phyloP scores from a whole-genome alignment of 2,329 filamentous ascomycete species.

The Ceratocystis variospora region DNA sequence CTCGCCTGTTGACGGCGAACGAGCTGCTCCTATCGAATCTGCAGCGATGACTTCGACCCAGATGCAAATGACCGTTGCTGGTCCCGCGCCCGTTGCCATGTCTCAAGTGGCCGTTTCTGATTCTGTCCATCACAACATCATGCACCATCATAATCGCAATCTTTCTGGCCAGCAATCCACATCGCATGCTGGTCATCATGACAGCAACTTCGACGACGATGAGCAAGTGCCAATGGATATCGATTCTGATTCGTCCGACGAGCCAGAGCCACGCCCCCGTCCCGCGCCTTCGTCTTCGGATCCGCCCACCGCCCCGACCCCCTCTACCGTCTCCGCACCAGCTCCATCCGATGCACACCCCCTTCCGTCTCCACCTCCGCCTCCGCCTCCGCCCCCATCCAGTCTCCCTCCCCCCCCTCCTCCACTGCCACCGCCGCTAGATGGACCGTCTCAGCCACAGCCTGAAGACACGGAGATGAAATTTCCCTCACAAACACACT shows the following conservation, averaged over 20 bases:
- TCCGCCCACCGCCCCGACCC: not conserved
- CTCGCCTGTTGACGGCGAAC: slow-evolving; percentile 14
- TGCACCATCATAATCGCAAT: not conserved
- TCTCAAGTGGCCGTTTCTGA: slow-evolving; percentile 12
- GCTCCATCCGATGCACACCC: not conserved
- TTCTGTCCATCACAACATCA: slow-evolving; percentile 3
- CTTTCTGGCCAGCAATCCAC: not conserved
- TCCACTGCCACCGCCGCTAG: not conserved
- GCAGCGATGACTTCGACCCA: slow-evolving; percentile 20
- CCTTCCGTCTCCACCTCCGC: not conserved
- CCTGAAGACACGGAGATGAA: not conserved
- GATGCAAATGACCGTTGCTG: slow-evolving; percentile 17
- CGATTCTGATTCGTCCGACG: slow-evolving; percentile 10
- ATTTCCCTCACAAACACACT: not conserved
- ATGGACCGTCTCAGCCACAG: not conserved
- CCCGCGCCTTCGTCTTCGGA: not conserved
- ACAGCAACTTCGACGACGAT: slow-evolving; percentile 5
- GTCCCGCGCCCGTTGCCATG: slow-evolving; percentile 15
- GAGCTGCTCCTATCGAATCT: slow-evolving; percentile 13
- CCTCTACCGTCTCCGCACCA: not conserved
- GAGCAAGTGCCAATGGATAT: slow-evolving; percentile 18
- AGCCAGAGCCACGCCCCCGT: not conserved
- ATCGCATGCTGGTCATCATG: not conserved
- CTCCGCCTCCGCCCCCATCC: not conserved
- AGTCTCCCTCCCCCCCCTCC: not conserved